These are phyloP conservation scores for Rheum nobile DNA, from an alignment of 148 eudicot species.

Conservation along the genomic window DNA sequence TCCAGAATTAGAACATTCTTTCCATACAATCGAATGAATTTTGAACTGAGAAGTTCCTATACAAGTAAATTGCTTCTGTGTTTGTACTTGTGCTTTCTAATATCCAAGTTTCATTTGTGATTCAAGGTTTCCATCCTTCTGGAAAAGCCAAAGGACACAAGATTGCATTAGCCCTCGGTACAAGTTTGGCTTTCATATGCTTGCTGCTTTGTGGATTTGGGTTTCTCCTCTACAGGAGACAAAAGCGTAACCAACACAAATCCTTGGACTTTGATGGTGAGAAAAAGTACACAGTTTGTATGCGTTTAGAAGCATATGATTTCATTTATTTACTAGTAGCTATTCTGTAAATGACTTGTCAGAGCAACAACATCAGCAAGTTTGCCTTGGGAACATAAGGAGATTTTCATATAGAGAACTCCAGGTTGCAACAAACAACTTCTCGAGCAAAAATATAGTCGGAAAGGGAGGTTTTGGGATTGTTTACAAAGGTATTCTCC, in stretches of 20 bases:
- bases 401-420: slow-evolving; percentile 13
- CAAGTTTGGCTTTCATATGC: slow-evolving; percentile 49
- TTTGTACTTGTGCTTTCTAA: neutral
- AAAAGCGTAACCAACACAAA: slow-evolving; percentile 34
- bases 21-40: neutral
- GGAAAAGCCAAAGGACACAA: slow-evolving; percentile 35
- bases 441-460: slow-evolving; percentile 16
- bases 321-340: neutral
- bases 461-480: slow-evolving; percentile 19
- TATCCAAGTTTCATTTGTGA: neutral
- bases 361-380: slow-evolving; percentile 14
- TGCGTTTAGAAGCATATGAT: neutral
- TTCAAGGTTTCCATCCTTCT: slow-evolving; percentile 23
- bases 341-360: neutral
- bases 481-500: slow-evolving; percentile 14
- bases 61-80: neutral
- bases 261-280: slow-evolving; percentile 50
- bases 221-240: slow-evolving; percentile 42
- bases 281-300: slow-evolving; percentile 2
- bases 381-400: slow-evolving; percentile 14
- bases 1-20: neutral
- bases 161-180: slow-evolving; percentile 46
- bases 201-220: slow-evolving; percentile 40
- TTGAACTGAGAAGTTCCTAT: neutral
- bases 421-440: slow-evolving; percentile 16